Conservation (phyloP, 495 filamentous ascomycete genomes). For the Terfezia boudieri region DNA sequence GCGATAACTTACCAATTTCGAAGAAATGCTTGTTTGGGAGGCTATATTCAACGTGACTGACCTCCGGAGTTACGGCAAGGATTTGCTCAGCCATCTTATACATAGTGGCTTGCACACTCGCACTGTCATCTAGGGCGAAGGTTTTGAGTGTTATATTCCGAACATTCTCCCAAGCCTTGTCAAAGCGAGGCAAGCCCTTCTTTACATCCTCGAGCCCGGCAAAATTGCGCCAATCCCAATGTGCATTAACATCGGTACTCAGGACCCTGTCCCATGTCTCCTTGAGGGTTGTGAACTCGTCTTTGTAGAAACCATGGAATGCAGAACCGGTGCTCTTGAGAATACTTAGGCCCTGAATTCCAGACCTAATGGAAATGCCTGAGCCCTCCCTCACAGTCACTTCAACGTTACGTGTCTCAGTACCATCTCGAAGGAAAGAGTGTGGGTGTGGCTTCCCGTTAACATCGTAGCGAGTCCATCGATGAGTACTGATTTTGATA, state of each 20-base stretch:
- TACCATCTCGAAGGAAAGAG: constrained; percentile 75
- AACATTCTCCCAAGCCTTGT: constrained; percentile 52
- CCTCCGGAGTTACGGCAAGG: constrained; percentile 45
- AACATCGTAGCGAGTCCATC: constrained; percentile 75
- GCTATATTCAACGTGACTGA: constrained; percentile 54
- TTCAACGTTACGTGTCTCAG: constrained; percentile 62
- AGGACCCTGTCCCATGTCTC: constrained; percentile 91
- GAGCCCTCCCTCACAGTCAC: constrained; percentile 23
- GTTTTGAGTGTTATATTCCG: constrained; percentile 67
- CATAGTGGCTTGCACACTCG: constrained; percentile 92
- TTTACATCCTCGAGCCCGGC: constrained; percentile 42
- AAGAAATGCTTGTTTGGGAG: constrained; percentile 98
- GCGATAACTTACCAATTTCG: constrained; percentile 57
- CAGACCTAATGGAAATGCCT: constrained; percentile 50
- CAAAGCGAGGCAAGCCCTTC: constrained; percentile 41
- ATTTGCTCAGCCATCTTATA: constrained; percentile 93
- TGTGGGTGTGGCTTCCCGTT: constrained; percentile 90
- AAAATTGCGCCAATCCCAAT: constrained; percentile 67
- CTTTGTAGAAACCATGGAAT: constrained; percentile 80
- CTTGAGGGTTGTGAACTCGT: constrained; percentile 74
- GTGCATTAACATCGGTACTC: constrained; percentile 70
- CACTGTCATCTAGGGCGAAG: constrained; percentile 77
- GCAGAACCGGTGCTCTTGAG: constrained; percentile 94
- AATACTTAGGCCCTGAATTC: constrained; percentile 55
- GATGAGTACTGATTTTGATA: constrained; percentile 59